Conservation (phyloP, 2,329 filamentous ascomycete genomes). For the Talaromyces sp. region DNA sequence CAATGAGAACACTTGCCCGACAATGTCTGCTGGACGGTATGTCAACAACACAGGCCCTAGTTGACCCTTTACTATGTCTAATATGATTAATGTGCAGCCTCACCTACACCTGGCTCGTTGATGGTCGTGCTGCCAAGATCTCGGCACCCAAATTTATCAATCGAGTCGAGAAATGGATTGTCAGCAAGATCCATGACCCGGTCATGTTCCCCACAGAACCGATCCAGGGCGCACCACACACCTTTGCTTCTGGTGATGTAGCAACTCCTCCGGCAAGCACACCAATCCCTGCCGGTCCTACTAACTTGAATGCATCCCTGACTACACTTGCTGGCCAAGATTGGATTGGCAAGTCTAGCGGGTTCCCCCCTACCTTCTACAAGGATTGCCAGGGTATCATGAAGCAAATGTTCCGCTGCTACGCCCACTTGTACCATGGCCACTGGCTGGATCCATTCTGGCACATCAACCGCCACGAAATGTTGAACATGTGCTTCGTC, state of each 20-base stretch:
- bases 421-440: slow-evolving; percentile 95
- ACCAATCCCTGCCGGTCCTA: slow-evolving; percentile 38
- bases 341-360: slow-evolving; percentile 88
- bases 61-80: neutral
- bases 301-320: slow-evolving; percentile 20
- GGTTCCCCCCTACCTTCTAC: slow-evolving; percentile 86
- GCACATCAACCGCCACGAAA: slow-evolving; percentile 65
- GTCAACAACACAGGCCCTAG: slow-evolving; percentile 33
- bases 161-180: slow-evolving; percentile 94
- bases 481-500: slow-evolving; percentile 81
- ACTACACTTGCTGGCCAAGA: slow-evolving; percentile 49
- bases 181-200: slow-evolving; percentile 87
- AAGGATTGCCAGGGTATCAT: slow-evolving; percentile 90
- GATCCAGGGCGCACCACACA: slow-evolving; percentile 54
- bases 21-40: slow-evolving; percentile 91
- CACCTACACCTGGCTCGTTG: slow-evolving; percentile 95
- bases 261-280: slow-evolving; percentile 51
- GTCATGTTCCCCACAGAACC: slow-evolving; percentile 86
- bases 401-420: slow-evolving; percentile 97
- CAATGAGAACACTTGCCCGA: slow-evolving; percentile 76
- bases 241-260: slow-evolving; percentile 51
- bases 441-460: slow-evolving; percentile 85
- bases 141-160: slow-evolving; percentile 92
- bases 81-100: slow-evolving; percentile 52
- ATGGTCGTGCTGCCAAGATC: slow-evolving; percentile 81